Evolutionary conservation across 75 land plant species (phyloP), one percentile per base, ranked within the genome.

Genomic region (Larix kaempferi): DNA sequence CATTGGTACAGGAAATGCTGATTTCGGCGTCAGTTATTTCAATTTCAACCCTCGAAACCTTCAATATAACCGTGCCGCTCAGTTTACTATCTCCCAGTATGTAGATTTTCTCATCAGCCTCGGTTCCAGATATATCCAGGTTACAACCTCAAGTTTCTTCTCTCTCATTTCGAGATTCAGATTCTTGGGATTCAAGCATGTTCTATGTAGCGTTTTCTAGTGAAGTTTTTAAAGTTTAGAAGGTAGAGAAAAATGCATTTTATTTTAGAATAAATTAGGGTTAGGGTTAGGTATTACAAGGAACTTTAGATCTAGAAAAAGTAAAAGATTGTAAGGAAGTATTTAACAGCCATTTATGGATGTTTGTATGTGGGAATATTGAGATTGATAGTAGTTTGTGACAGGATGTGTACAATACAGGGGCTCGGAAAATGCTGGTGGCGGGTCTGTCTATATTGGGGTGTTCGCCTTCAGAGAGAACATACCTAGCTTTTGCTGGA

Each of bases 401-500:
- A 12, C 61, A 73, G 74, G 57, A 73, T 5, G 1, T 73, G 49
- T 82, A 86, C 74, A 16, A 59, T 6, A 2, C 55, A 19, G 88
- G 88, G 0, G 88, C 76, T 1, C 57, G 88, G 27, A 80, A 76
- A n/a, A 60, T 84, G 19, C 77, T 62, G 3, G 69, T 86, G 35
- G 73, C 78, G 4, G 74, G 82, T 39, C 59, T 86, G 3, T 79
- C 88, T 3, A 79, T 82, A 1, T 10, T 84, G 22, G 86, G 88
- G 17, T 86, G 88, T 59, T 41, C 85, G 27, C 86, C 88, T 41
- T 25, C 55, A 37, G 77, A 79, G 56, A 85, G 81, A 27, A 80
- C 86, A n/a, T 57, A 65, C 57, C 78, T 73, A 17, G 57, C 52
- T 27, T 3, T 58, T 5, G 52, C 44, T 3, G 62, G 77, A 13